These are phyloP conservation scores for Cyclaneusma minus DNA, from an alignment of 2,329 filamentous ascomycete genomes.

Conservation along the genomic window DNA sequence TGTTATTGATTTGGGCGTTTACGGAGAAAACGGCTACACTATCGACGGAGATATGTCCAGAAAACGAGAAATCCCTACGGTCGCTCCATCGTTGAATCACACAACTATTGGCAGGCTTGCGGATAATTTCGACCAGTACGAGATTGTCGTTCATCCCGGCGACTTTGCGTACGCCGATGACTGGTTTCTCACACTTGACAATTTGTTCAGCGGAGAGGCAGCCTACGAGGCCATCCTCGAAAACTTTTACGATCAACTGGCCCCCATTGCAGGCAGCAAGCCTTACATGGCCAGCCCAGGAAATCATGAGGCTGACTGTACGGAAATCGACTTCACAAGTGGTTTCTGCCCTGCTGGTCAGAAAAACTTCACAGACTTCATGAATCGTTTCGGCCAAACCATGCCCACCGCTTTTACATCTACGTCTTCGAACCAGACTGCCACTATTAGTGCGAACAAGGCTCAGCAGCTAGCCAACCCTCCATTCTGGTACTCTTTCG, in stretches of 20 bases:
- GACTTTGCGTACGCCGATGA: slow-evolving; percentile 45
- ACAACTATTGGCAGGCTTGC: slow-evolving; percentile 40
- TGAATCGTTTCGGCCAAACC: slow-evolving; percentile 34
- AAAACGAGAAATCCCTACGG: slow-evolving; percentile 28
- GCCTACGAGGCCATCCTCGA: slow-evolving; percentile 42
- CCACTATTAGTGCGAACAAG: slow-evolving; percentile 27
- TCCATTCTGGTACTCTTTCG: slow-evolving; percentile 44
- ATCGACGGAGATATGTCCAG: slow-evolving; percentile 27
- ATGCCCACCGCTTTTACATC: slow-evolving; percentile 36
- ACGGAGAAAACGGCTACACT: slow-evolving; percentile 36
- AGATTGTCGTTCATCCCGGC: slow-evolving; percentile 32
- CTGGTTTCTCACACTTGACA: slow-evolving; percentile 31
- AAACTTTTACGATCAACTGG: slow-evolving; percentile 38
- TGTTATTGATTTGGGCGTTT: slow-evolving; percentile 38
- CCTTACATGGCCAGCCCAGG: slow-evolving; percentile 40
- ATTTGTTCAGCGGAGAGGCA: slow-evolving; percentile 29
- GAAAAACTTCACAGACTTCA: slow-evolving; percentile 44
- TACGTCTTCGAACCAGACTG: slow-evolving; percentile 25
- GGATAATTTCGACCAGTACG: slow-evolving; percentile 34
- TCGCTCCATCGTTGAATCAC: slow-evolving; percentile 38
- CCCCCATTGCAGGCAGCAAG: slow-evolving; percentile 35
- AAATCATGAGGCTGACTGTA: slow-evolving; percentile 42
- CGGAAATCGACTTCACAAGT: slow-evolving; percentile 23
- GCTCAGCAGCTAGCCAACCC: slow-evolving; percentile 30
- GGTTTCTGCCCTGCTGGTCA: slow-evolving; percentile 33